phyloP scores from a whole-genome alignment of 2,329 filamentous ascomycete species.

The Orbilia javanica region DNA sequence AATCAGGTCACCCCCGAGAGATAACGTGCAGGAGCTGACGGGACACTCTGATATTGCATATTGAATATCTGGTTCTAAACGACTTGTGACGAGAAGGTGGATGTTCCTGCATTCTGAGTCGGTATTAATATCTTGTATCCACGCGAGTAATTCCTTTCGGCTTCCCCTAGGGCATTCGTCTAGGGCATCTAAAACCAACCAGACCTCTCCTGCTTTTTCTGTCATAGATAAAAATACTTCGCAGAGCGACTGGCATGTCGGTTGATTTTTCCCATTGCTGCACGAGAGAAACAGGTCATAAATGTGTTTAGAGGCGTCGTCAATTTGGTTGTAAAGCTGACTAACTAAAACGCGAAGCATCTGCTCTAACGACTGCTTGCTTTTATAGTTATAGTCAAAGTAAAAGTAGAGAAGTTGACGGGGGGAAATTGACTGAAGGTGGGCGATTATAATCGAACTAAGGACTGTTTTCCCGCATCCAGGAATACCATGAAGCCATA shows the following conservation, averaged over 20 bases:
- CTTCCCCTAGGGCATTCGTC: slow-evolving; percentile 61
- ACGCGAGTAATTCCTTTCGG: background rate
- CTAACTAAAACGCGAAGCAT: slow-evolving; percentile 65
- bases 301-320: slow-evolving; percentile 58
- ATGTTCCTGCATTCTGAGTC: background rate
- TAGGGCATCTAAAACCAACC: slow-evolving; percentile 63
- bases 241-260: slow-evolving; percentile 61
- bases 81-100: slow-evolving; percentile 18
- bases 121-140: slow-evolving; percentile 1
- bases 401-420: slow-evolving; percentile 63
- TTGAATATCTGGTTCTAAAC: background rate
- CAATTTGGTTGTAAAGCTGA: slow-evolving; percentile 63
- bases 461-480: slow-evolving; percentile 67
- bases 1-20: background rate
- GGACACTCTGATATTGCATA: background rate
- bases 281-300: slow-evolving; percentile 61
- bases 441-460: slow-evolving; percentile 64
- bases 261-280: slow-evolving; percentile 62
- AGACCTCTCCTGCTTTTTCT: slow-evolving; percentile 60
- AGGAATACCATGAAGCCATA: slow-evolving; percentile 66
- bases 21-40: background rate
- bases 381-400: slow-evolving; percentile 65
- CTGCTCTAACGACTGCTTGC: slow-evolving; percentile 64
- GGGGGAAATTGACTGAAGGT: slow-evolving; percentile 52
- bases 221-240: slow-evolving; percentile 61